Percentiles rank a stretch among this genome's conserved stretches.
Evolutionary conservation across 768 basidiomycete genomes (phyloP).

Genomic region (Naganishia randhawae): DNA sequence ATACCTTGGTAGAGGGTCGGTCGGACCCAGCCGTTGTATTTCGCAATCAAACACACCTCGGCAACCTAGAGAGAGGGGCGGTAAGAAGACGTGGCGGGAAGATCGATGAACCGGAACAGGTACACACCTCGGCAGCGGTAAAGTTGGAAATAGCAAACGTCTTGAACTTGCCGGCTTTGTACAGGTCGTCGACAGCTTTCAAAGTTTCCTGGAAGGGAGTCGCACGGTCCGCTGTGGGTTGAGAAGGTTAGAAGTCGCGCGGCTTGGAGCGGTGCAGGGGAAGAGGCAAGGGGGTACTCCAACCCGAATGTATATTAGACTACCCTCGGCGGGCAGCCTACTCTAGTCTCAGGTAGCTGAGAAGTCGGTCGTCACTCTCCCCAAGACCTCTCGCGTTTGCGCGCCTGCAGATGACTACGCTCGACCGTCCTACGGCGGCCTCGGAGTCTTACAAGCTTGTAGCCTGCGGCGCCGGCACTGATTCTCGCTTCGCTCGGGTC

Average conservation of each 20-base stretch:
- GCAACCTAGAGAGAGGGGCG: conserved; percentile 51
- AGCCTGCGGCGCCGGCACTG: too few species aligned
- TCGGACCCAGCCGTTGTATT: conserved; percentile 55
- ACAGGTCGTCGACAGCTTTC: conserved; percentile 55
- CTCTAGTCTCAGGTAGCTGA: too few species aligned
- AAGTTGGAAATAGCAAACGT: conserved; percentile 56
- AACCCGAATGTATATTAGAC: too few species aligned
- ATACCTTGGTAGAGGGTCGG: conserved; percentile 56
- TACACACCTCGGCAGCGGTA: conserved; percentile 51
- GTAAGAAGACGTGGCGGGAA: background rate
- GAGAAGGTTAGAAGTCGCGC: background rate
- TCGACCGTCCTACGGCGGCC: too few species aligned
- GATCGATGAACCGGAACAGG: background rate
- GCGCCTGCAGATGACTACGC: too few species aligned
- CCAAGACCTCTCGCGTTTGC: too few species aligned
- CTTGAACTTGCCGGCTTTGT: conserved; percentile 59
- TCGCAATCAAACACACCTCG: conserved; percentile 54
- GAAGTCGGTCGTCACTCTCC: too few species aligned
- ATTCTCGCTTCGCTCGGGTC: too few species aligned
- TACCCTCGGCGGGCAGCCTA: too few species aligned
- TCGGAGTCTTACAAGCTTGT: too few species aligned
- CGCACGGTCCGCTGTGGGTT: conserved; percentile 48
- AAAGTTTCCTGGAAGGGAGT: conserved; percentile 57
- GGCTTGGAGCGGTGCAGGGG: too few species aligned
- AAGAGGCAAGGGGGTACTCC: background rate